Percentiles rank a stretch among this genome's conserved stretches.
Conservation (phyloP, 2,329 filamentous ascomycete species). For the Aspergillus transmontanensis region DNA sequence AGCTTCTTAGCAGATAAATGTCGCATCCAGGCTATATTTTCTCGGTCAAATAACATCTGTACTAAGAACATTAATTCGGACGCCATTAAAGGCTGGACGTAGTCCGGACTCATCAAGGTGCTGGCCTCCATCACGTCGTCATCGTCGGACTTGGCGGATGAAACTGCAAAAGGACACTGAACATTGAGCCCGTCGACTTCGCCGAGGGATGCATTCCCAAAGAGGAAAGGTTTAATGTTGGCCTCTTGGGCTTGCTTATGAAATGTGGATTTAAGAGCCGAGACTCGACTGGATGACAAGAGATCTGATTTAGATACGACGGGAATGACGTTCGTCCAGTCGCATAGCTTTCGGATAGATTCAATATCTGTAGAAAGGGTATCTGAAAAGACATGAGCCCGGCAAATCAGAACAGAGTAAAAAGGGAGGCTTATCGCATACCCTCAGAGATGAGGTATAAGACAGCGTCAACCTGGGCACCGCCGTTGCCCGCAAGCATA, state of each 20-base stretch:
- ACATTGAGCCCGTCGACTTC: slow-evolving; percentile 29
- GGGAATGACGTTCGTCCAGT: slow-evolving; percentile 81
- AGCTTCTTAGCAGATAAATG: slow-evolving; percentile 83
- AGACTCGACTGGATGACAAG: slow-evolving; percentile 60
- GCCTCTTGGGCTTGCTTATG: slow-evolving; percentile 40
- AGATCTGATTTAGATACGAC: slow-evolving; percentile 77
- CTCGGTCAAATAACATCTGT: slow-evolving; percentile 72
- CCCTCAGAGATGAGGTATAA: slow-evolving; percentile 78
- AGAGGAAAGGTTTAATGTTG: slow-evolving; percentile 67
- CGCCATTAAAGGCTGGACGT: slow-evolving; percentile 74
- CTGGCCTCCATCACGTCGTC: slow-evolving; percentile 88
- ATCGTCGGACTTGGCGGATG: slow-evolving; percentile 71
- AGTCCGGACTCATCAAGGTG: slow-evolving; percentile 88
- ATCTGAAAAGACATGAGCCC: slow-evolving; percentile 42
- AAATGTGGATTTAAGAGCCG: slow-evolving; percentile 58
- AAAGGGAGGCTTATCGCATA: slow-evolving; percentile 45
- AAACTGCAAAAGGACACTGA: slow-evolving; percentile 70
- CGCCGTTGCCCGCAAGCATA: slow-evolving; percentile 78
- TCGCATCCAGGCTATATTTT: slow-evolving; percentile 78
- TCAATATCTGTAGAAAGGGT: slow-evolving; percentile 68
- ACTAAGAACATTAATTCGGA: slow-evolving; percentile 75
- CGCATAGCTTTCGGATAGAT: slow-evolving; percentile 69
- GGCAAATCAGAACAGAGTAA: neutral
- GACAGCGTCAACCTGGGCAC: slow-evolving; percentile 79
- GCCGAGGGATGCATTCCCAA: slow-evolving; percentile 49